Evolutionary conservation across 805 yeast species (phyloP), one percentile per base, ranked within the genome.

Genomic region (Pichia pseudocactophila): DNA sequence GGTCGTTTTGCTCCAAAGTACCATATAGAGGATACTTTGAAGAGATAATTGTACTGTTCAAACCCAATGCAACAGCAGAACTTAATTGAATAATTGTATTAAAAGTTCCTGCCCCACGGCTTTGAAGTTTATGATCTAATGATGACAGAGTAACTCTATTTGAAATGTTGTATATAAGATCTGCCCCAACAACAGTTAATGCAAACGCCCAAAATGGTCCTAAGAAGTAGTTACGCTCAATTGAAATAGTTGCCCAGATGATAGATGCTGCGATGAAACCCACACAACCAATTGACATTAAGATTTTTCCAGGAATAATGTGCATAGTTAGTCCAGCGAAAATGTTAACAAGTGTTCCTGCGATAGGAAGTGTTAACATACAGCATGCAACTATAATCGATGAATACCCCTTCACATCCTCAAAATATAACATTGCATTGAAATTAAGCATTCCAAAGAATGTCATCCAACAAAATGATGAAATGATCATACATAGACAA

Each of bases 241-340:
- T 56, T 3, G 59, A 47, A 45, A 61, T 54, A 1, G 73, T 65
- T 0, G 67, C 64, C 75, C 75, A 71, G 10, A 70, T 51, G 17
- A 71, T 54, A 7, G 65, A 45, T 7, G 70, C 50, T 3, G 54
- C 62, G 16, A 63, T 31, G 46, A 66, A 70, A 2, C 67, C 68
- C 1, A 50, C 12, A 37, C 63, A 50, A 1, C 69, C 71, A 10
- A 61, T 45, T 1, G 59, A 40, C 48, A 72, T 46, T 15, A 71
- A 48, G 17, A 64, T 40, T 15, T 55, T 51, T 3, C 74, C 75
- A 1, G 73, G 65, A 16, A 71, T 64, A 12, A 55, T 41, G 42
- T 73, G 76, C 61, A 73, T 56, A 5, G 70, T 62, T 10, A 66
- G 55, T 1, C 73, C 74, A 1, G 74, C 74, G 56, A 72, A 59